These are phyloP conservation scores for Gossypium schwendimanii DNA, from an alignment of 441 rosid genomes.

Conservation along the genomic window DNA sequence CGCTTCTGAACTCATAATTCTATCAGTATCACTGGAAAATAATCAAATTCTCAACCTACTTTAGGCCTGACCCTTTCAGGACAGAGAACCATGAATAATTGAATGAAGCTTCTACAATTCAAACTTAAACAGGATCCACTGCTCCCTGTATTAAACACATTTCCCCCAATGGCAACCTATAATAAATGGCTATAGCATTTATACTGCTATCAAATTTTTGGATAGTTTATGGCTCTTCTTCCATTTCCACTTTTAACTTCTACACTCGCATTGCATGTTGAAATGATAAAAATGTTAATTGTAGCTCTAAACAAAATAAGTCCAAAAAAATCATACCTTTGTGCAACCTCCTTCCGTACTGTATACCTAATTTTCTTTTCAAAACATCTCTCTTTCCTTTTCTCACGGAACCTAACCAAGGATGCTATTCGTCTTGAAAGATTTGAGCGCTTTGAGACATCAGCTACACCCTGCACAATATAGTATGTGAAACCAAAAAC, in stretches of 20 bases:
- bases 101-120: not conserved
- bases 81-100: not conserved
- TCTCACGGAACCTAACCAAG: slow-evolving; percentile 69
- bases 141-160: no score
- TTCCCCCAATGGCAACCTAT: no score
- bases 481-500: slow-evolving; percentile 13
- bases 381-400: slow-evolving; percentile 71
- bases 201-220: not conserved
- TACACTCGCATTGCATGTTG: not conserved
- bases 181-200: not conserved
- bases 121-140: not conserved
- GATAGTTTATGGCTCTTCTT: not conserved
- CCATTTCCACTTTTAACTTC: not conserved
- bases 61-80: not conserved
- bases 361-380: slow-evolving; percentile 79
- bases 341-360: slow-evolving; percentile 70
- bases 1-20: not conserved
- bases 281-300: not conserved
- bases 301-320: not conserved
- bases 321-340: slow-evolving; percentile 26
- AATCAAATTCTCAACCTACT: not conserved
- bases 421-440: slow-evolving; percentile 66
- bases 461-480: slow-evolving; percentile 37
- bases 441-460: slow-evolving; percentile 46
- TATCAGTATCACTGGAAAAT: not conserved